Base-by-base conservation (phyloP, 2,329 filamentous ascomycete species). In the Coniochaeta prunicola region DNA sequence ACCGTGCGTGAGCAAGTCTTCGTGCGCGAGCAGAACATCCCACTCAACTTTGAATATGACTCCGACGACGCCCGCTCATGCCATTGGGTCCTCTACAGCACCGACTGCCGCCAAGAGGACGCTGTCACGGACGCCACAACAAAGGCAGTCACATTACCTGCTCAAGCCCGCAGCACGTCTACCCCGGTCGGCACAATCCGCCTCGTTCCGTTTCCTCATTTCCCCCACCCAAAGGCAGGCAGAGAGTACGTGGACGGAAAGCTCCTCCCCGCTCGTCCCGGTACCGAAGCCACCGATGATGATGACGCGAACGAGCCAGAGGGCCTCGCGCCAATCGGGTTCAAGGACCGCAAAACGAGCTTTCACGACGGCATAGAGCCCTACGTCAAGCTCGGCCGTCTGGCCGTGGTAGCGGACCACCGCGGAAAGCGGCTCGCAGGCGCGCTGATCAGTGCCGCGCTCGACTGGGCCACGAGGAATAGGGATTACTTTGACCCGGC, bases 51-150 rank as follows among this genome's bases (percentile, higher is more conserved):
- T 63, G 92, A 97, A 71, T 81, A 91, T 64, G 93, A 97, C 75
- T 75, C 80, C 1, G 91, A 97, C 69, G 93, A 97, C 71, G 64
- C 80, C 1, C 83, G 90, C 36, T 87, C 85, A 64, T 93, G 87
- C 74, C 92, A 97, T 73, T 96, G 91, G 89, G 87, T 96, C 31
- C 78, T 87, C n/a, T 96, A 96, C 54, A 85, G 80, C 17, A 79
- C 88, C 59, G 80, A 81, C 58, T 26, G 8, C 40, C 3, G 3
- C 40, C 40, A 38, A 10, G 36, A 38, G 36, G 36, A 38, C 10
- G 36, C 36, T 17, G 65, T 75, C 50, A 74, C 72, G 30, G 76
- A 82, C 66, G 70, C 74, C 5, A 65, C 67, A 6, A 74, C 65
- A n/a, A 75, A 74, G 59, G 70, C 73, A 34, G 67, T 80, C 38